Conservation (phyloP, 1,284 basidiomycete genomes). For the Coniferiporia weirii region DNA sequence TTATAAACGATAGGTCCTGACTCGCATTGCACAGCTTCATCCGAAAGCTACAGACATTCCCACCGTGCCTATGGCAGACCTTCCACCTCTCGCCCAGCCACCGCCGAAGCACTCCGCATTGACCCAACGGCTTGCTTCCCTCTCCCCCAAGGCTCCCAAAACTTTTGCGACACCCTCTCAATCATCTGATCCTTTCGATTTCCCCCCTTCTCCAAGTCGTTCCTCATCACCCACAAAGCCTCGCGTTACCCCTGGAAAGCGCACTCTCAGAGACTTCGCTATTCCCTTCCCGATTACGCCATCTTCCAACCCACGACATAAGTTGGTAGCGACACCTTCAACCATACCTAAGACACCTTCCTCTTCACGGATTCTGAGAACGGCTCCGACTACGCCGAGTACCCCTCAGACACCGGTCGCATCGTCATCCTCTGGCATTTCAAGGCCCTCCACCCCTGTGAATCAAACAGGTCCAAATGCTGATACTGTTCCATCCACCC, state of each 20-base stretch:
- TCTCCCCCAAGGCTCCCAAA: constrained; percentile 53
- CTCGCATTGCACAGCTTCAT: constrained; percentile 42
- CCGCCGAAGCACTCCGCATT: constrained; percentile 57
- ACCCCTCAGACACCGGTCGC: constrained; percentile 39
- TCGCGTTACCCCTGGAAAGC: constrained; percentile 25
- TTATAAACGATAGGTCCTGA: constrained; percentile 16
- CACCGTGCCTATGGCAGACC: constrained; percentile 55
- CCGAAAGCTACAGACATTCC: constrained; percentile 40
- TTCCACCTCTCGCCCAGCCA: constrained; percentile 48
- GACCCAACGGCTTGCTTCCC: constrained; percentile 62
- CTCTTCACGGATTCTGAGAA: constrained; percentile 22
- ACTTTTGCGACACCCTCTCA: constrained; percentile 22
- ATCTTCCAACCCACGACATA: constrained; percentile 11
- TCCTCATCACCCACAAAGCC: constrained; percentile 27
- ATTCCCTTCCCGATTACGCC: constrained; percentile 39
- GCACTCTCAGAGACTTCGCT: constrained; percentile 20
- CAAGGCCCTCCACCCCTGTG: constrained; percentile 58
- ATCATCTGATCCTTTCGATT: constrained; percentile 37
- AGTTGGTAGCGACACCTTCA: constrained; percentile 16
- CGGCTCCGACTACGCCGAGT: constrained; percentile 39
- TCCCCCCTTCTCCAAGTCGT: constrained; percentile 43
- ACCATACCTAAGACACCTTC: constrained; percentile 41
- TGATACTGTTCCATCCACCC: constrained; percentile 56
- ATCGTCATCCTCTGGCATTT: constrained; percentile 30
- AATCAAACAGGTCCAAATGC: constrained; percentile 53